Evolutionary conservation across 768 basidiomycete species (phyloP), one percentile per base, ranked within the genome.

Genomic region (Epithele typhae): DNA sequence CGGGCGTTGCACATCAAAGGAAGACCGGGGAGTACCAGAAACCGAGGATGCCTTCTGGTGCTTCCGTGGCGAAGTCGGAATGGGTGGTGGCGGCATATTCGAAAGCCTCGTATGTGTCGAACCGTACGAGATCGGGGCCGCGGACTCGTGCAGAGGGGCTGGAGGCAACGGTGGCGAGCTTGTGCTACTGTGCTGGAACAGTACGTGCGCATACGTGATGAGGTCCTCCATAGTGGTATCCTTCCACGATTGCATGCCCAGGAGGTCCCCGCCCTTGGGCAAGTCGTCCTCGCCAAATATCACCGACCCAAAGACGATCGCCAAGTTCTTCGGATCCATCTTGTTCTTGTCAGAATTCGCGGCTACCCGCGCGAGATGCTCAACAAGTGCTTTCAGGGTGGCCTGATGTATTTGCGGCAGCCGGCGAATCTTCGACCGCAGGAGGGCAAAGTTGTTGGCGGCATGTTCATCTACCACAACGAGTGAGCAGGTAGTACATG

Each of bases 231-330:
- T 85, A 14, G 93, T 66, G 0, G 77, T 74, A 49, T 84, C 81
- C 80, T 92, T 94, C 60, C 67, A 72, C 14, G 72, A 71, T 57
- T 87, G 82, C n/a, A 93, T 76, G 45, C 71, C 84, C 18, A 94
- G 68, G 15, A 93, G 72, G 60, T 92, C 88, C 0, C 77, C 81
- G 9, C 53, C 56, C 61, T 87, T 87, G 3, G 87, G 83, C 46
- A 92, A 74, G 51, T 94, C 90, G 51, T 96, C 92, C 64, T 94
- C 91, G 5, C 92, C 92, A 55, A 96, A 93, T 38, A 96, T 79
- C 19, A 92, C 90, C 8, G 82, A 74, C 17, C 87, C 86, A 67
- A 95, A 94, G 3, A 93, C 84, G 38, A 96, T 93, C 3, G 92
- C 89, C 19, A 96, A 70, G 60, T 95, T 96, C 71, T 85, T 92